These are phyloP conservation scores for Boletus barrowsii DNA, from an alignment of 768 basidiomycete genomes.

Conservation along the genomic window DNA sequence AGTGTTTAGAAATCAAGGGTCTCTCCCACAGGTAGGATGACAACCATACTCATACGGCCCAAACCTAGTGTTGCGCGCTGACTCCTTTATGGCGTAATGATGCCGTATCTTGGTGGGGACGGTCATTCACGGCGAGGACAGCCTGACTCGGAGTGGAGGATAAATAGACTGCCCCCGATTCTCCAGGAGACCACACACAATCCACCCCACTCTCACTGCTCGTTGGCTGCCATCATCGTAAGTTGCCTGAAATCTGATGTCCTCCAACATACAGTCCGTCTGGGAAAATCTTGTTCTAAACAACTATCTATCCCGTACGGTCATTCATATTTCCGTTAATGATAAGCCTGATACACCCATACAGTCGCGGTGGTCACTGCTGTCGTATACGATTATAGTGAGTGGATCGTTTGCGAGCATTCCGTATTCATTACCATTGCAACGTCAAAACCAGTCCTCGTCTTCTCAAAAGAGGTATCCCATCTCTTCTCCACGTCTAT, in stretches of 20 bases:
- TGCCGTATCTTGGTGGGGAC: no score
- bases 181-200: background rate
- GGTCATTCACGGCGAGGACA: background rate
- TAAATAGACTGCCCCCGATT: background rate
- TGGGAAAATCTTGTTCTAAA: background rate
- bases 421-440: background rate
- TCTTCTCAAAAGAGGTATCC: background rate
- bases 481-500: background rate
- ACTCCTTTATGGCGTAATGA: no score
- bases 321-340: background rate
- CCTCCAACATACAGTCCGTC: background rate
- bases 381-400: conserved; percentile 1
- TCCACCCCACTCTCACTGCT: background rate
- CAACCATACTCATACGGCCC: no score
- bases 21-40: no score
- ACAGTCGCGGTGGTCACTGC: background rate
- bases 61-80: no score
- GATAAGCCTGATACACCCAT: background rate
- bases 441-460: background rate
- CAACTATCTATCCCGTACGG: background rate
- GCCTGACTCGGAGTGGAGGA: background rate
- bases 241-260: background rate
- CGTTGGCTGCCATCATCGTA: no score
- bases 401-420: background rate
- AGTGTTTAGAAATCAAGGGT: no score